phyloP scores from a whole-genome alignment of 306 rosid genomes.

The Gynostemma pentaphyllum region DNA sequence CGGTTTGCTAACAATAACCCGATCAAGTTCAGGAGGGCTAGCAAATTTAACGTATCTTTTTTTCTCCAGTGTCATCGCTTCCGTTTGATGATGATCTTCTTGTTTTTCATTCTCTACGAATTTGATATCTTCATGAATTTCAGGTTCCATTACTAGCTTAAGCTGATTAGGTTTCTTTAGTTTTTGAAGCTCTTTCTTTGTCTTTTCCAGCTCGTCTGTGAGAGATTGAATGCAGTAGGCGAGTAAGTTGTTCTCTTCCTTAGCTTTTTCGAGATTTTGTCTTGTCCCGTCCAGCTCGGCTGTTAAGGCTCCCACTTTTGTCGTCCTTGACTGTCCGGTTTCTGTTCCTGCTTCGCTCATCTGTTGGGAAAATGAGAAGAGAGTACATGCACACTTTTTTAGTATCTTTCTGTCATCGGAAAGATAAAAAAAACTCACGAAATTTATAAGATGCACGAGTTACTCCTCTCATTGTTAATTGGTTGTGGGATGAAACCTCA shows the following conservation, averaged over 20 bases:
- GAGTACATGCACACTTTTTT: too few relatives aligned
- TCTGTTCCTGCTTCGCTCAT: slow-evolving; percentile 33
- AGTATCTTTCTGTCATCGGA: too few relatives aligned
- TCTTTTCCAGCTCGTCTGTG: slow-evolving; percentile 48
- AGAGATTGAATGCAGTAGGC: slow-evolving; percentile 36
- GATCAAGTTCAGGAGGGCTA: slow-evolving; percentile 50
- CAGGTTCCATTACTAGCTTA: slow-evolving; percentile 19
- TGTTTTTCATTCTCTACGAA: slow-evolving; percentile 15
- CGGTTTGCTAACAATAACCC: slow-evolving; percentile 29
- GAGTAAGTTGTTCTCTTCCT: slow-evolving; percentile 47
- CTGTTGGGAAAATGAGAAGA: slow-evolving; percentile 5
- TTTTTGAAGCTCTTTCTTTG: slow-evolving; percentile 49
- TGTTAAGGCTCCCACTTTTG: slow-evolving; percentile 29
- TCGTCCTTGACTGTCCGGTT: slow-evolving; percentile 19
- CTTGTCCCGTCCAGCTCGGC: slow-evolving; percentile 56
- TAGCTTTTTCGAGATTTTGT: slow-evolving; percentile 46
- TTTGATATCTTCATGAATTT: slow-evolving; percentile 8
- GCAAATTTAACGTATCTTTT: slow-evolving; percentile 75
- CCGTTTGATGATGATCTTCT: background rate
- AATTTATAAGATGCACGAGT: too few relatives aligned
- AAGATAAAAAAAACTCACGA: too few relatives aligned
- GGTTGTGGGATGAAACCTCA: too few relatives aligned
- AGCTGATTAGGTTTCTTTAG: slow-evolving; percentile 34
- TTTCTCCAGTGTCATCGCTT: slow-evolving; percentile 1
- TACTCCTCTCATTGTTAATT: too few relatives aligned